phyloP scores from a whole-genome alignment of 2,329 filamentous ascomycete genomes.

The Boeremia exigua region DNA sequence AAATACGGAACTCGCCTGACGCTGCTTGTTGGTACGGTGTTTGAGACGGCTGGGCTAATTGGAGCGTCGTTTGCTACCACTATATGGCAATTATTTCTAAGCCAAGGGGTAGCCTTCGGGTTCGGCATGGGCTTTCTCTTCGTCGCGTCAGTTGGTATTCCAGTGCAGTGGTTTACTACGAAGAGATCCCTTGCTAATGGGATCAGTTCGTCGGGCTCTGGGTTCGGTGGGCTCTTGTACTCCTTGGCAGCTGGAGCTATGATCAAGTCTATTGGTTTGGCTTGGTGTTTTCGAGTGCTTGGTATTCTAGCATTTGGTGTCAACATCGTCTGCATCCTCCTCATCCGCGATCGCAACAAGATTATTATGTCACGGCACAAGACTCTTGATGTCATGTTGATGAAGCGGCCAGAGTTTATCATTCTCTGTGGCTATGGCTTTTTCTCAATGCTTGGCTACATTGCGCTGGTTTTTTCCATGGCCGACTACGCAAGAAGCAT shows the following conservation, averaged over 20 bases:
- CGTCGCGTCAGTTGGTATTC: slow-evolving; percentile 42
- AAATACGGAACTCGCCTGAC: slow-evolving; percentile 27
- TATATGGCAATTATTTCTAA: slow-evolving; percentile 50
- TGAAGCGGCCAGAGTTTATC: slow-evolving; percentile 35
- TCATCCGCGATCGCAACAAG: slow-evolving; percentile 42
- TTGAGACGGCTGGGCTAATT: slow-evolving; percentile 44
- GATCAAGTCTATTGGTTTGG: slow-evolving; percentile 40
- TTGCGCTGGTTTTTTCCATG: slow-evolving; percentile 54
- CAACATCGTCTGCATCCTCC: slow-evolving; percentile 31
- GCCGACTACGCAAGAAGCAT: slow-evolving; percentile 53
- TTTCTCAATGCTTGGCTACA: slow-evolving; percentile 55
- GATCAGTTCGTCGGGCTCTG: slow-evolving; percentile 46
- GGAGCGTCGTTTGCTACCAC: slow-evolving; percentile 42
- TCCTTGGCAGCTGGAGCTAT: slow-evolving; percentile 40
- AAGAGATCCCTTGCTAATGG: slow-evolving; percentile 49
- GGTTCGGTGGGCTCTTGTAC: slow-evolving; percentile 46
- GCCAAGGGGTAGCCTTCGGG: slow-evolving; percentile 49
- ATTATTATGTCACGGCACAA: slow-evolving; percentile 40
- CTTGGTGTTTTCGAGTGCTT: slow-evolving; percentile 53
- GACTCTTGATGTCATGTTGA: slow-evolving; percentile 31
- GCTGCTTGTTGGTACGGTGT: slow-evolving; percentile 40
- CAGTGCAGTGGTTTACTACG: slow-evolving; percentile 51
- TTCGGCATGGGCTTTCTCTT: slow-evolving; percentile 48
- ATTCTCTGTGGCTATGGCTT: slow-evolving; percentile 51
- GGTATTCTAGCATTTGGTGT: slow-evolving; percentile 36